Percentiles rank a stretch among this genome's conserved stretches.
Conservation (phyloP, 1,139 yeast genomes). For the Entelexis sorbosivorans region DNA sequence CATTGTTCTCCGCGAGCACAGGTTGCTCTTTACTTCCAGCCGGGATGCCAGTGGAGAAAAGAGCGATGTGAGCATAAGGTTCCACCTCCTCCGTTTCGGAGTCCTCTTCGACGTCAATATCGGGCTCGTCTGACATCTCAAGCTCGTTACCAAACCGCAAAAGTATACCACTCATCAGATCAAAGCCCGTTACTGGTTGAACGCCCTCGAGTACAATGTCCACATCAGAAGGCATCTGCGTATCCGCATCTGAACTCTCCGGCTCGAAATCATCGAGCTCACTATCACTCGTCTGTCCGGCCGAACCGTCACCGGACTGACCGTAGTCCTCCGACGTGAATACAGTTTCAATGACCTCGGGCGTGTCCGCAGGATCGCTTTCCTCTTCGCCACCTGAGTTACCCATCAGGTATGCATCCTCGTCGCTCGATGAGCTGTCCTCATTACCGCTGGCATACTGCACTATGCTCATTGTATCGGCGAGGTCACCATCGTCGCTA, state of each 20-base stretch:
- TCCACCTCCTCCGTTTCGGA: background rate
- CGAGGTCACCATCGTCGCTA: slow-evolving; percentile 36
- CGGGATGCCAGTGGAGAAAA: background rate
- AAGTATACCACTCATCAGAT: background rate
- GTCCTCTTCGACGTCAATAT: background rate
- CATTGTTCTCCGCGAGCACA: background rate
- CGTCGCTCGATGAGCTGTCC: background rate
- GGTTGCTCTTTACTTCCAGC: background rate
- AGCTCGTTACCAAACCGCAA: background rate
- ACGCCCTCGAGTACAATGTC: background rate
- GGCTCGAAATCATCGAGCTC: slow-evolving; percentile 2
- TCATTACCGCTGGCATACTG: background rate
- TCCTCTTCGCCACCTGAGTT: background rate
- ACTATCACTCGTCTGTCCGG: background rate
- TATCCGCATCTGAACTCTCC: background rate
- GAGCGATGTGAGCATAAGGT: background rate
- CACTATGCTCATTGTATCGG: background rate
- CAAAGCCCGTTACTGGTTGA: background rate
- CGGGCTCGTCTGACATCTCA: background rate
- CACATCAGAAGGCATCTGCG: background rate
- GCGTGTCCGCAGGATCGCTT: background rate
- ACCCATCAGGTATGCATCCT: background rate
- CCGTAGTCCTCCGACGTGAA: background rate
- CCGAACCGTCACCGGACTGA: background rate
- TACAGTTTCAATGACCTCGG: background rate